Evolutionary conservation across 2,329 filamentous ascomycete genomes (phyloP).

Genomic region (Nemania serpens): DNA sequence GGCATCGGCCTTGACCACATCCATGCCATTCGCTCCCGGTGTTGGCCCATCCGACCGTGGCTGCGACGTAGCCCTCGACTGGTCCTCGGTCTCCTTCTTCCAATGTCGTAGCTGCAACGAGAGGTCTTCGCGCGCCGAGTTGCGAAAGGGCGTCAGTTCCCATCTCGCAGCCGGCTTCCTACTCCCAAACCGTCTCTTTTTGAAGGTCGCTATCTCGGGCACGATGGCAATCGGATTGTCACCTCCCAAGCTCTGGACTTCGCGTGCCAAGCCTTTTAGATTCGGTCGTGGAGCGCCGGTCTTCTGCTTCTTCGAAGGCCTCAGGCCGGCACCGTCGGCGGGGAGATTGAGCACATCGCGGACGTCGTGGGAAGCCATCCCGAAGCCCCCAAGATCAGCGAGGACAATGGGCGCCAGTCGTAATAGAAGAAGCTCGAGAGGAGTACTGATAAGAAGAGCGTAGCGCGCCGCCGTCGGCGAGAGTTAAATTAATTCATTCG

Average conservation of each 20-base stretch:
- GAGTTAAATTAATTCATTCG: background rate
- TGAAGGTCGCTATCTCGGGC: constrained; percentile 62
- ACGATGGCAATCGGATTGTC: constrained; percentile 71
- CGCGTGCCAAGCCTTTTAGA: constrained; percentile 66
- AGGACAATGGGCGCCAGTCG: background rate
- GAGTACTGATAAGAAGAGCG: background rate
- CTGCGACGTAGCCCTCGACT: constrained; percentile 35
- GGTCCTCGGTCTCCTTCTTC: constrained; percentile 65
- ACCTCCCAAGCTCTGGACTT: constrained; percentile 68
- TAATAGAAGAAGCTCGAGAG: background rate
- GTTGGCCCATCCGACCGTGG: constrained; percentile 31
- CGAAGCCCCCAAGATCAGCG: constrained; percentile 30
- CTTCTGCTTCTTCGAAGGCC: constrained; percentile 77
- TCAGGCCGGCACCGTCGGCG: constrained; percentile 56
- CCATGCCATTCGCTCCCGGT: constrained; percentile 42
- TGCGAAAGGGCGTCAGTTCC: constrained; percentile 73
- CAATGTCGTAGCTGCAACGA: constrained; percentile 76
- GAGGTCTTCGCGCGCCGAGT: constrained; percentile 74
- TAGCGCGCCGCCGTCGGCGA: background rate
- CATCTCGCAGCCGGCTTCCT: constrained; percentile 64
- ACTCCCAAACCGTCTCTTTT: constrained; percentile 60
- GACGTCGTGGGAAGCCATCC: constrained; percentile 77
- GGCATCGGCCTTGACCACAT: constrained; percentile 46
- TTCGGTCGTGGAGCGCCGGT: constrained; percentile 62
- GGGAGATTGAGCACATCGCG: constrained; percentile 87